Percentiles rank a stretch among this genome's conserved stretches.
These are phyloP conservation scores for Nicotiana sylvestris DNA, from an alignment of 257 asterid species.

Conservation along the genomic window DNA sequence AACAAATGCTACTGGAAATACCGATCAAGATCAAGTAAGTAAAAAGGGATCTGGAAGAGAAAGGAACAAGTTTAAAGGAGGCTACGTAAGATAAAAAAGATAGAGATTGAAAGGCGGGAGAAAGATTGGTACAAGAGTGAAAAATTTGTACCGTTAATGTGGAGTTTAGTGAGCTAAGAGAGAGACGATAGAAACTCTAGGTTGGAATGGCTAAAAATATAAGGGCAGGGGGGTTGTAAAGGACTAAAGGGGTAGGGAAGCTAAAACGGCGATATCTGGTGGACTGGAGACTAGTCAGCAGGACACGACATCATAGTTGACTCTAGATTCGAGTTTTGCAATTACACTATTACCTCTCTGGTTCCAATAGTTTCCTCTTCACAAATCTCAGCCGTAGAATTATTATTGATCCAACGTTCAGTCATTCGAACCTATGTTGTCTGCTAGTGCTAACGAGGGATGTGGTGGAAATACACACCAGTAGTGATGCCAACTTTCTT, in stretches of 20 bases:
- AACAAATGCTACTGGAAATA: neutral
- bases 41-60: neutral
- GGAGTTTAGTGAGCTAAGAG: no score
- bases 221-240: neutral
- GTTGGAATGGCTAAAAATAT: constrained; percentile 5
- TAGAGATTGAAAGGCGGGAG: constrained; percentile 1
- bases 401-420: no score
- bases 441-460: no score
- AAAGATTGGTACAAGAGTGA: constrained; percentile 6
- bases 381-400: constrained; percentile 7
- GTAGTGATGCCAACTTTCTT: no score
- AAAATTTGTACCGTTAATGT: constrained; percentile 5
- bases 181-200: no score
- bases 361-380: neutral
- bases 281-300: constrained; percentile 25
- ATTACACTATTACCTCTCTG: constrained; percentile 40
- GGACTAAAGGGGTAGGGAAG: constrained; percentile 5
- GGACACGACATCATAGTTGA: constrained; percentile 66
- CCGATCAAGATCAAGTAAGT: neutral
- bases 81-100: neutral
- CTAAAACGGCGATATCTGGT: constrained; percentile 4
- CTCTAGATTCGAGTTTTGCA: constrained; percentile 1
- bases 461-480: no score
- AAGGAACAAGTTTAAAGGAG: neutral
- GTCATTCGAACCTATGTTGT: no score